These are phyloP conservation scores for Panaeolus cyanescens DNA, from an alignment of 768 basidiomycete genomes.

Conservation along the genomic window DNA sequence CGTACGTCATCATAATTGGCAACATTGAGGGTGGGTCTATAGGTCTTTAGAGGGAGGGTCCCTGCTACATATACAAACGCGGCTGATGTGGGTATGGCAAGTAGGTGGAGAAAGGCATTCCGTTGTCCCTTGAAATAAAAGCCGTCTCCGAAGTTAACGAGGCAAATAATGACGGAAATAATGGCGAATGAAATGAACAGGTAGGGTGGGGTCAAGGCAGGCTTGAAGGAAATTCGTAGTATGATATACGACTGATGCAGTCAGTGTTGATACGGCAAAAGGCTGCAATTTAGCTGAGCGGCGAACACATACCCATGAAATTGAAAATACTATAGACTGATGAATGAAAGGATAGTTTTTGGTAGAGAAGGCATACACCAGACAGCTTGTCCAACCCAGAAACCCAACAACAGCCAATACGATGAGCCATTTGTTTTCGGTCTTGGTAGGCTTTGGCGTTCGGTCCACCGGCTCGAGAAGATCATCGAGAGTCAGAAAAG, in stretches of 20 bases:
- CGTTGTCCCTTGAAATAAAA: slow-evolving; percentile 18
- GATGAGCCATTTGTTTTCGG: slow-evolving; percentile 35
- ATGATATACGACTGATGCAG: slow-evolving; percentile 40
- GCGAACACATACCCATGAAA: slow-evolving; percentile 47
- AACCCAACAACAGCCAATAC: slow-evolving; percentile 39
- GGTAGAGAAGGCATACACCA: slow-evolving; percentile 35
- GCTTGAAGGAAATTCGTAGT: slow-evolving; percentile 34
- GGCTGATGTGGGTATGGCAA: slow-evolving; percentile 34
- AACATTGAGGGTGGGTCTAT: slow-evolving; percentile 47
- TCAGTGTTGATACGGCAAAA: neutral
- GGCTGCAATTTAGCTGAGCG: neutral
- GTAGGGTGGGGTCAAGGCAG: slow-evolving; percentile 50
- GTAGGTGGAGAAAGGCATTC: slow-evolving; percentile 23
- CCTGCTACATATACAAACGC: slow-evolving; percentile 53
- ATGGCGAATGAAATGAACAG: slow-evolving; percentile 42
- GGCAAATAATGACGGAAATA: slow-evolving; percentile 33
- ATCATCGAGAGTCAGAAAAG: slow-evolving; percentile 55
- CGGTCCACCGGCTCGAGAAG: slow-evolving; percentile 41
- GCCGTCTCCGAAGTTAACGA: slow-evolving; percentile 37
- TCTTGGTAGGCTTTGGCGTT: slow-evolving; percentile 22
- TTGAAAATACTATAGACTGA: slow-evolving; percentile 31
- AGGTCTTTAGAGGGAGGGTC: slow-evolving; percentile 52
- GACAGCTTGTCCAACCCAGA: slow-evolving; percentile 42
- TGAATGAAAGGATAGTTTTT: slow-evolving; percentile 19
- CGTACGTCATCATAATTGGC: slow-evolving; percentile 51